Base-by-base conservation (phyloP, 2,329 filamentous ascomycete genomes). In the Aureobasidium namibiae region DNA sequence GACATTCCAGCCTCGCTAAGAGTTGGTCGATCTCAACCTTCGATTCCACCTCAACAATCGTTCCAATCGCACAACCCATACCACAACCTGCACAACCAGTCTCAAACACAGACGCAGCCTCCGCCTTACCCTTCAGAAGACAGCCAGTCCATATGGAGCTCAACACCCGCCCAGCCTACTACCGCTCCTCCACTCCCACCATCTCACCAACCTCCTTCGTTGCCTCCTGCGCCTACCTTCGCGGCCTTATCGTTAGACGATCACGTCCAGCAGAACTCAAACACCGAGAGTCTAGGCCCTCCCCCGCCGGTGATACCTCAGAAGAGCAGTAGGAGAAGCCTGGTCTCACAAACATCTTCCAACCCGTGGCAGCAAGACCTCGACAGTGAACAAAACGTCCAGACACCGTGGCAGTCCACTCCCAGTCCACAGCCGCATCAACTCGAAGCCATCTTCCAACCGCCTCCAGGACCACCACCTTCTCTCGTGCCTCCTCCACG, bases 11-110 rank as follows among this genome's bases (percentile, higher is more conserved):
- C 61, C 38, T 59, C 64, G 14, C 50, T 66, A 24, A 61, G 61
- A 60, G 62, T 59, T 8, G 63, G 62, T 21, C 60, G 60, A 7
- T 60, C 61, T 16, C 41, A 49, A 21, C 52, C 56, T 7, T 24
- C 31, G 10, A 56, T 42, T 18, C 36, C 33, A 1, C 21, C 42
- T 23, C 52, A 49, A 34, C 60, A 31, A 23, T 68, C 70, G 1
- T 63, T 75, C 21, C 64, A 74, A 60, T 75, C 74, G 3, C 74
- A 76, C 61, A 77, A 77, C 59, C 75, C 76, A 9, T 77, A 77
- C 61, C 67, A 44, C 29, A 56, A 56, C 26, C 18, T 73, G 23
- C 69, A 69, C 29, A 70, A 72, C 65, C 73, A 75, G 50, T 62
- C 65, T 18, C 73, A 73, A 1, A 72, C 70, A 0, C 67, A 74